These are phyloP conservation scores for Arthrobotrys sinensis DNA, from an alignment of 2,329 filamentous ascomycete genomes.

Conservation along the genomic window DNA sequence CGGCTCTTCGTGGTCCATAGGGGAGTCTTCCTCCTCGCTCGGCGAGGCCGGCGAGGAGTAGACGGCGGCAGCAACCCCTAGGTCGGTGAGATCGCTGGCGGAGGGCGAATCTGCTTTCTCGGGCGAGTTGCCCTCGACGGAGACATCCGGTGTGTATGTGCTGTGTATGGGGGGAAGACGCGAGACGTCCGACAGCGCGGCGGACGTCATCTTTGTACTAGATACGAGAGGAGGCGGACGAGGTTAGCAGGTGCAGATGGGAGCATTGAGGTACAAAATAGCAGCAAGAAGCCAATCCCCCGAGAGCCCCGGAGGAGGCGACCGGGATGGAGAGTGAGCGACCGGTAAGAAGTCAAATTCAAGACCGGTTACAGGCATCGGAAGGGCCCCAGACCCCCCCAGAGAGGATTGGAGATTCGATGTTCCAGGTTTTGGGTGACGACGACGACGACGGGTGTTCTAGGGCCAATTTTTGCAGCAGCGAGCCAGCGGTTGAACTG, in stretches of 20 bases:
- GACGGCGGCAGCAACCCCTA: slow-evolving; percentile 40
- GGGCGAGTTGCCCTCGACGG: slow-evolving; percentile 57
- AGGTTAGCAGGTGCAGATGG: slow-evolving; percentile 48
- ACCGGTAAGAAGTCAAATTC: slow-evolving; percentile 37
- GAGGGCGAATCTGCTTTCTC: slow-evolving; percentile 52
- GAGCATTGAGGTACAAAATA: slow-evolving; percentile 53
- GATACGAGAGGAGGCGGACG: not conserved
- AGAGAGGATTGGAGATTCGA: slow-evolving; percentile 41
- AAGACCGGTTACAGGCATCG: slow-evolving; percentile 59
- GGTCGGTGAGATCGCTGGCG: slow-evolving; percentile 56
- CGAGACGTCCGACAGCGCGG: slow-evolving; percentile 60
- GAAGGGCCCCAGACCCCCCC: slow-evolving; percentile 29
- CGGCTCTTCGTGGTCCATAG: slow-evolving; percentile 57
- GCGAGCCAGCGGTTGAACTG: slow-evolving; percentile 39
- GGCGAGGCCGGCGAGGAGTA: slow-evolving; percentile 44
- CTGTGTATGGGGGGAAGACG: slow-evolving; percentile 60
- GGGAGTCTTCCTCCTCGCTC: slow-evolving; percentile 34
- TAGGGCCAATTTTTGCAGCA: slow-evolving; percentile 52
- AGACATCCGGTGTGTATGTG: slow-evolving; percentile 57
- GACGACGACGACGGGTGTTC: slow-evolving; percentile 59
- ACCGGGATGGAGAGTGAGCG: slow-evolving; percentile 45
- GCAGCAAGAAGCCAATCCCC: slow-evolving; percentile 56
- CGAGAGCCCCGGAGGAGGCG: slow-evolving; percentile 54
- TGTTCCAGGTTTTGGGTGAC: slow-evolving; percentile 33
- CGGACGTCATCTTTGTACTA: slow-evolving; percentile 57